Conservation (phyloP, 495 filamentous ascomycete species). For the Talaromyces ruber region DNA sequence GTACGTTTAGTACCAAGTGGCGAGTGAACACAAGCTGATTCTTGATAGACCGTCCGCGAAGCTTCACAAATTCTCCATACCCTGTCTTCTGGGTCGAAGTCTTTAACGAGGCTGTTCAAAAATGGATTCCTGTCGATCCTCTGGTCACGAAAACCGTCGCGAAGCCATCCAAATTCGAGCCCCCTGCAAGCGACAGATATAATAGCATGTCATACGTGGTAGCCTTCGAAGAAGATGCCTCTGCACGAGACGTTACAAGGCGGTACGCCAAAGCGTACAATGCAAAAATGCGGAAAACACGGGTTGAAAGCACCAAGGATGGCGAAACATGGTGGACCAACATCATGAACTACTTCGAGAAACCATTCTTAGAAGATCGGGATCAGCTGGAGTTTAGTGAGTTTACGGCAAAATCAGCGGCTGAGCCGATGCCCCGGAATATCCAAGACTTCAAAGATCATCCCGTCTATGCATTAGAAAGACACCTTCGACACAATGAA, state of each 20-base stretch:
- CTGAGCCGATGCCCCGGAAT: constrained; percentile 84
- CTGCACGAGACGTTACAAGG: constrained; percentile 70
- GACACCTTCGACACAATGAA: constrained; percentile 80
- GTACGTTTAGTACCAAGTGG: constrained; percentile 12
- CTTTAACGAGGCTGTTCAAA: constrained; percentile 73
- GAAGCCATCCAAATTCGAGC: constrained; percentile 71
- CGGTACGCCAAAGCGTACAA: constrained; percentile 77
- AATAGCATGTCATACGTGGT: constrained; percentile 79
- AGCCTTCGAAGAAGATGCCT: constrained; percentile 72
- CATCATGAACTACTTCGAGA: constrained; percentile 51
- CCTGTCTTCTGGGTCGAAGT: constrained; percentile 94
- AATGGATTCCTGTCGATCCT: constrained; percentile 86
- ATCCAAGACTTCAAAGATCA: constrained; percentile 90
- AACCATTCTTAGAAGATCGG: constrained; percentile 48
- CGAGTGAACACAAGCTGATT: neutral
- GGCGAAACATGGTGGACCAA: constrained; percentile 69
- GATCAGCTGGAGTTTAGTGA: constrained; percentile 79
- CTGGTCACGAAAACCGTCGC: constrained; percentile 68
- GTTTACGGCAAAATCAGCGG: constrained; percentile 55
- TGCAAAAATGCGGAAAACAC: constrained; percentile 70
- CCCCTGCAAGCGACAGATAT: constrained; percentile 60
- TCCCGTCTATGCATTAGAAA: constrained; percentile 78
- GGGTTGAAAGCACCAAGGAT: constrained; percentile 59
- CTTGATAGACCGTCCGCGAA: constrained; percentile 12
- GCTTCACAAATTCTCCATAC: constrained; percentile 52